Base-by-base conservation (phyloP, 2,329 filamentous ascomycete genomes). In the Sarocladium brachiariae region DNA sequence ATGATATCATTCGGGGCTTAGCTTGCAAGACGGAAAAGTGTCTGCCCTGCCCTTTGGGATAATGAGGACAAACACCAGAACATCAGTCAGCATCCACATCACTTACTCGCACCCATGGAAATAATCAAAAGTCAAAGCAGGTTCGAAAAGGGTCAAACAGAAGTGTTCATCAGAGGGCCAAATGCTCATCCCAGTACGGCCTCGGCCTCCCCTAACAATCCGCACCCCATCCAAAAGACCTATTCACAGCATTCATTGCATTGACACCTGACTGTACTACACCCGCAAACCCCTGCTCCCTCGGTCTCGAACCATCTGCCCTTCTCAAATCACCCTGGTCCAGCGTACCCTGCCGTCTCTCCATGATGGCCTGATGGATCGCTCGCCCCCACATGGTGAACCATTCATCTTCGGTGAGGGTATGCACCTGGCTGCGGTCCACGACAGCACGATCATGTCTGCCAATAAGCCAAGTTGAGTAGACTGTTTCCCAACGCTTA, bases 401-500 rank as follows among this genome's bases (percentile, higher is more conserved):
- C 78, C 81, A 86, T 54, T 81, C 74, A 4, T 76, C 71, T 63
- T 81, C 78, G 55, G 68, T 75, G 56, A 80, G 63, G 50, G 68
- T 73, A 47, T 37, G 21, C 7, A 37, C 30, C 4, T 6, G 24
- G 13, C 33, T 25, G 18, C 24, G 34, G 25, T 48, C 31, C 31
- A 31, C 31, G 13, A 19, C 21, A 66, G 62, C 55, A 68, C 75
- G 2, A 59, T 49, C 24, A 39, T 63, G 50, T 2, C 53, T 56
- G 24, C 62, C 61, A 9, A 59, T 51, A 13, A 58, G 57, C 83
- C 84, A 90, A 30, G 83, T 72, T 0, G 77, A 75, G 19, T 72
- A 70, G 2, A 80, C 75, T 2, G 87, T 81, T 55, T 84, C 76
- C 68, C 83, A 90, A 46, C 78, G 73, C 61, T 78, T 81, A 1